Evolutionary conservation across 1,284 basidiomycete species (phyloP), one percentile per base, ranked within the genome.

Genomic region (Leccinum griseonigrum): DNA sequence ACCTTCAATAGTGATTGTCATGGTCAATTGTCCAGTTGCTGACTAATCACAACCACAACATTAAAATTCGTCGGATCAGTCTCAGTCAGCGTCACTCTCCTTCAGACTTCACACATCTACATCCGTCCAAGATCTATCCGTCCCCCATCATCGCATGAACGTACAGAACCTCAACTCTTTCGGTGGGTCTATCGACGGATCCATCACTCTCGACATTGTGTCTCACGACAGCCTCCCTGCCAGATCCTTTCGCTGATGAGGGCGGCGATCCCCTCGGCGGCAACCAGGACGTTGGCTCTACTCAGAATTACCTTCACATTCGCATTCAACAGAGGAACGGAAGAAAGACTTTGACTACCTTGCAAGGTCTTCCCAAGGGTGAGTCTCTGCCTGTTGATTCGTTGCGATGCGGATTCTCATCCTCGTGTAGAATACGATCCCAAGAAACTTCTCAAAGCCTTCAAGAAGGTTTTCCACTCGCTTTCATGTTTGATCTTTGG

Each of bases 311-410:
- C 79, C 94, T 96, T 76, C 94, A 96, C 77, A 92, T 97, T 75
- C 94, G 94, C 83, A 93, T 99, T 74, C 97, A 99, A 80, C 97
- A 99, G 81, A 87, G 97, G 74, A 99, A 99, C 87, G 97, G 97
- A 70, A 88, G 97, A 72, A 99, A 99, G 86, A 98, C 96, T 66
- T 82, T 99, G 81, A 99, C 97, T 51, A 99, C 97, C 62, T 85
- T 99, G 68, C 97, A 99, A 80, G 97, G 97, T 67, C 81, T 99
- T 66, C 94, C 94, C 63, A 95, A 93, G 81, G 89, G 95, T 94
- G 69, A 68, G 87, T 36, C 36, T 40, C 32, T 55, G 26, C n/a
- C 31, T 8, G 56, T 59, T 56, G 54, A 48, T 31, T 57, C 29
- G 55, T 58, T 52, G 60, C 65, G 56, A 58, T 66, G 55, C 56